A percentile compares a stretch with the other conserved stretches of the same genome.
Evolutionary conservation across 2,329 filamentous ascomycete genomes (phyloP).

Genomic region (Aspergillus oerlinghausenensis): DNA sequence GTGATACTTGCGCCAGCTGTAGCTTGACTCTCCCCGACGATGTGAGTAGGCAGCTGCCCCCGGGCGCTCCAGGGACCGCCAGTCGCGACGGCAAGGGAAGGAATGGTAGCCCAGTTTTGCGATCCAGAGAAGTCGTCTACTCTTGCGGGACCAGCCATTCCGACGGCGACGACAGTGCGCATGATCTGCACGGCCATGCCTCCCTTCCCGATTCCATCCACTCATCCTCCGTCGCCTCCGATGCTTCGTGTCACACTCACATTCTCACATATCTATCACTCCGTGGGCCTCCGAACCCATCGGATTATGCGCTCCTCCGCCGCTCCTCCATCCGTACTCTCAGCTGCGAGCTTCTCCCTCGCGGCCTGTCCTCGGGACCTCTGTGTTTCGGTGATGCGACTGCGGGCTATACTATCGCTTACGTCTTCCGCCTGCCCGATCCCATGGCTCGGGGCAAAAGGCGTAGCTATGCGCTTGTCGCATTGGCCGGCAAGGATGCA

Average conservation of each 20-base stretch:
- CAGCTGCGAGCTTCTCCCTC: constrained; percentile 53
- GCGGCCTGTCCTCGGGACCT: constrained; percentile 53
- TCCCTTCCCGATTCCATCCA: constrained; percentile 37
- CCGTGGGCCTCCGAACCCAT: constrained; percentile 50
- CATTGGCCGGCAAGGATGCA: constrained; percentile 52
- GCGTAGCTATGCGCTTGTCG: constrained; percentile 55
- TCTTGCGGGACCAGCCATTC: constrained; percentile 43
- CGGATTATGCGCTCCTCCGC: constrained; percentile 52
- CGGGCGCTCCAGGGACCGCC: constrained; percentile 49
- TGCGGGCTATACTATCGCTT: constrained; percentile 56
- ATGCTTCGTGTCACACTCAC: constrained; percentile 50
- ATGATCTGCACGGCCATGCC: constrained; percentile 32
- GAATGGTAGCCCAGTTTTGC: constrained; percentile 52
- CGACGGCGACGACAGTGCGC: constrained; percentile 32
- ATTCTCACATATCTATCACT: constrained; percentile 56
- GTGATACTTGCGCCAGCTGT: constrained; percentile 55
- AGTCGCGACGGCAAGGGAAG: constrained; percentile 45
- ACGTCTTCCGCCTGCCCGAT: constrained; percentile 56
- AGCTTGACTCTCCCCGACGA: constrained; percentile 52
- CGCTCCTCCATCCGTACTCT: constrained; percentile 56
- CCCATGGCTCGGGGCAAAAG: constrained; percentile 54
- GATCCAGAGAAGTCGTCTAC: constrained; percentile 51
- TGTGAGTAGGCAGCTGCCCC: constrained; percentile 50
- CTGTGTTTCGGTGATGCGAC: constrained; percentile 54
- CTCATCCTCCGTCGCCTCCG: constrained; percentile 41